phyloP scores from a whole-genome alignment of 2,329 filamentous ascomycete genomes.

The Colletotrichum lindemuthianum region DNA sequence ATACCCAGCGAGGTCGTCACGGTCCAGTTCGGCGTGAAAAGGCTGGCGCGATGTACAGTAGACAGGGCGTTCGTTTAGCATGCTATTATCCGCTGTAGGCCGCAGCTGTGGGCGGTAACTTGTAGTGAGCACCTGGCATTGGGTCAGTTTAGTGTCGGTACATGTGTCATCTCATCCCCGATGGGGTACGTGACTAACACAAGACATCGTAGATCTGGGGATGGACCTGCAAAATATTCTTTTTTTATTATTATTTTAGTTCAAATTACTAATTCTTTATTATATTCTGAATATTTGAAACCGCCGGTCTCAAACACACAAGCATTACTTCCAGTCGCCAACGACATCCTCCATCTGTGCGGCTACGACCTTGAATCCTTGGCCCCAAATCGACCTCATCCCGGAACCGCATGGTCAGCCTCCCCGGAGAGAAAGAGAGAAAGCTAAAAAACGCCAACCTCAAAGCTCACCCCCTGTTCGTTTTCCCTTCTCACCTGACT shows the following conservation, averaged over 20 bases:
- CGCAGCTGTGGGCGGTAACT: slow-evolving; percentile 12
- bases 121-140: background rate
- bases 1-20: background rate
- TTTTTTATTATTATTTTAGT: background rate
- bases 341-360: slow-evolving; percentile 20
- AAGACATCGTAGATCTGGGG: background rate
- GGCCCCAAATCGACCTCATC: background rate
- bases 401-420: slow-evolving; percentile 32
- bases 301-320: slow-evolving; percentile 5
- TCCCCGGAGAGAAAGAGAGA: slow-evolving; percentile 2
- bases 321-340: slow-evolving; percentile 23
- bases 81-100: slow-evolving; percentile 3
- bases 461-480: background rate
- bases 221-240: background rate
- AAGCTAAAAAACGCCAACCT: slow-evolving; percentile 23
- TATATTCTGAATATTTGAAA: slow-evolving; percentile 19
- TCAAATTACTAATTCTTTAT: background rate
- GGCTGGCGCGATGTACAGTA: background rate
- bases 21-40: background rate
- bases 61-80: slow-evolving; percentile 1
- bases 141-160: background rate
- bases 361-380: slow-evolving; percentile 15
- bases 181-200: slow-evolving; percentile 17
- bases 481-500: slow-evolving; percentile 23
- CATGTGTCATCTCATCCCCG: slow-evolving; percentile 29